Conservation (phyloP, 176 grass and related monocot genomes). For the Poa pratensis region DNA sequence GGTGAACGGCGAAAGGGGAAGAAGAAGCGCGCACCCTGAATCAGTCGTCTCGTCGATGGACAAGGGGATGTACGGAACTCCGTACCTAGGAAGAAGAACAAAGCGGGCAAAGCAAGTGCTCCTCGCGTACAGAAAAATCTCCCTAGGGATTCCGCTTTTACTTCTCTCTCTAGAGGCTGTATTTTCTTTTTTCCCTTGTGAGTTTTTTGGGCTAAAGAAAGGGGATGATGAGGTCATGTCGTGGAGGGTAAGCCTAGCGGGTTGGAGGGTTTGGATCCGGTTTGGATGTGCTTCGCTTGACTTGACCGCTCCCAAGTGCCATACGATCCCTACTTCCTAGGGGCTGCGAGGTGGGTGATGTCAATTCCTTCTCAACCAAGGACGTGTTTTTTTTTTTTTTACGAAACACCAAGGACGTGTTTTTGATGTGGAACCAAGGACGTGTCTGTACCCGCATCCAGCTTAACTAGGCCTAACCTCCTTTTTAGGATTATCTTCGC, state of each 20-base stretch:
- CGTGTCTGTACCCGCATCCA: too few species aligned
- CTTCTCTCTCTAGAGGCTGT: background rate
- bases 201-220: background rate
- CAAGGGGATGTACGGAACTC: background rate
- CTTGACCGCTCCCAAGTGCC: too few species aligned
- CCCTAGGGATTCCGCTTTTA: background rate
- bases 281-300: background rate
- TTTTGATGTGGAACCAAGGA: too few species aligned
- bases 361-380: too few species aligned
- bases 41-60: background rate
- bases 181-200: background rate
- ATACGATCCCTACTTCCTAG: too few species aligned
- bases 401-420: too few species aligned
- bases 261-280: background rate
- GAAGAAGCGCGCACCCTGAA: conserved; percentile 33
- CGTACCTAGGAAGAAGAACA: conserved; percentile 1
- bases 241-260: background rate
- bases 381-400: too few species aligned
- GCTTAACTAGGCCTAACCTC: too few species aligned
- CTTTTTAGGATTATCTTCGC: too few species aligned
- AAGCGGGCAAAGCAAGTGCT: conserved; percentile 25
- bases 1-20: background rate
- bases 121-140: conserved; percentile 30
- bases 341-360: too few species aligned
- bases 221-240: background rate